Base-by-base conservation (phyloP, 345 rosid genomes). In the Sisymbrium altissimum region DNA sequence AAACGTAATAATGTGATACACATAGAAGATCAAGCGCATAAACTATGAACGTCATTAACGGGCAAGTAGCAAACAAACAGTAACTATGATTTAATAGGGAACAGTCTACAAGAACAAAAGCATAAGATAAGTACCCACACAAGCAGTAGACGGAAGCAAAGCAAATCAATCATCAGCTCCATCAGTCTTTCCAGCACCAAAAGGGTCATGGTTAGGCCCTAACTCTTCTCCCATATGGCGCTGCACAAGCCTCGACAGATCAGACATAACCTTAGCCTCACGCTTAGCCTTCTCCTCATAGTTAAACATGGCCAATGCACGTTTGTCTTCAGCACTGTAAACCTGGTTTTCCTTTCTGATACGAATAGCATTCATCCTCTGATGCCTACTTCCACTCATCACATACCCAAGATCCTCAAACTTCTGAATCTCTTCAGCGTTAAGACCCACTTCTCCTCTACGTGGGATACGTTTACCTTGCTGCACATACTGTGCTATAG, bases 401-500 rank as follows among this genome's bases (percentile, higher is more conserved):
- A 95, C 99, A 82, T 88, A 89, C 67, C 97, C 99, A 83, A 92
- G 97, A 78, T 36, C 13, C 86, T 95, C 99, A 69, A 89, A 92
- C 80, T 87, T 96, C 63, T 82, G 86, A 84, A 96, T 96, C 83
- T 92, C 98, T 15, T 96, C 99, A 1, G 98, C 98, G 18, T 93
- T 89, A 45, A 96, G 88, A 86, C 98, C 99, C 82, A 96, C 99
- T 85, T 96, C 99, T 70, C 99, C 99, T 90, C 99, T 89, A 63
- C 97, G 90, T 7, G 97, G 99, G 38, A 95, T 95, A 86, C 97
- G 97, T 81, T 95, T 95, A 56, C 99, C 97, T 83, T 96, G 98
- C 70, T 92, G 98, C 53, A 92, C 99, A 78, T 96, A 92, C 82
- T 92, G 98, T 2, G 99, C 98, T 77, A 96, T 92, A 11, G 96